Evolutionary conservation across 2,329 filamentous ascomycete genomes (phyloP).

Genomic region (Leptoxyphium fumago): DNA sequence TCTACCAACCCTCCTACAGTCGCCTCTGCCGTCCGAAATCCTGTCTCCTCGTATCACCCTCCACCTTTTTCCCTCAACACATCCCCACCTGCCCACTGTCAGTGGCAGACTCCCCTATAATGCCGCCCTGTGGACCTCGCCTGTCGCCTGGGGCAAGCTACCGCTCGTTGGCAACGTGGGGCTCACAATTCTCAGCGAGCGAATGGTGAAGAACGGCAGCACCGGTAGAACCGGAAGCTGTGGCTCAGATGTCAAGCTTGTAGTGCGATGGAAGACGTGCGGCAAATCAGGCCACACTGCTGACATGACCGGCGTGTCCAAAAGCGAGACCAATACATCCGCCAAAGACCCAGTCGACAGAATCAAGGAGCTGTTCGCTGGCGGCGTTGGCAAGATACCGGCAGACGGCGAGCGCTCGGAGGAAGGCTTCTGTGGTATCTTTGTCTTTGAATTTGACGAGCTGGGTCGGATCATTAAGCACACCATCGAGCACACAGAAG

Average conservation of each 20-base stretch:
- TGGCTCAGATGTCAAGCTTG: slow-evolving; percentile 54
- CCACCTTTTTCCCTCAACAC: slow-evolving; percentile 56
- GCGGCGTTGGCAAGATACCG: slow-evolving; percentile 24
- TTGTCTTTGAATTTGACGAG: slow-evolving; percentile 89
- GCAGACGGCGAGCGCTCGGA: slow-evolving; percentile 1
- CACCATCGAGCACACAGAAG: slow-evolving; percentile 86
- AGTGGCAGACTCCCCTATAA: slow-evolving; percentile 81
- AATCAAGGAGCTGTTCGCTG: slow-evolving; percentile 40
- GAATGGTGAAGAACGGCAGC: slow-evolving; percentile 50
- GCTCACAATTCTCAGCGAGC: slow-evolving; percentile 75
- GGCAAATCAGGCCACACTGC: slow-evolving; percentile 34
- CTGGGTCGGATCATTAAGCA: slow-evolving; percentile 74
- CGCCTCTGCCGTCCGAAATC: slow-evolving; percentile 46
- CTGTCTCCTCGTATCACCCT: slow-evolving; percentile 47
- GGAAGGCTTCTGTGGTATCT: slow-evolving; percentile 77
- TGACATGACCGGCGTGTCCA: slow-evolving; percentile 28
- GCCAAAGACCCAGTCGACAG: slow-evolving; percentile 37
- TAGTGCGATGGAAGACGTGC: slow-evolving; percentile 77
- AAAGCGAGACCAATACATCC: slow-evolving; percentile 21
- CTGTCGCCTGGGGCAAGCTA: slow-evolving; percentile 86
- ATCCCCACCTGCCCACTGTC: slow-evolving; percentile 82
- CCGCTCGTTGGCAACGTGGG: slow-evolving; percentile 83
- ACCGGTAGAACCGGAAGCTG: slow-evolving; percentile 18
- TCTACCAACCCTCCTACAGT: slow-evolving; percentile 45
- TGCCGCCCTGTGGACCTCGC: slow-evolving; percentile 88